Base-by-base conservation (phyloP, 2,329 filamentous ascomycete species). In the Trichoderma sp. region DNA sequence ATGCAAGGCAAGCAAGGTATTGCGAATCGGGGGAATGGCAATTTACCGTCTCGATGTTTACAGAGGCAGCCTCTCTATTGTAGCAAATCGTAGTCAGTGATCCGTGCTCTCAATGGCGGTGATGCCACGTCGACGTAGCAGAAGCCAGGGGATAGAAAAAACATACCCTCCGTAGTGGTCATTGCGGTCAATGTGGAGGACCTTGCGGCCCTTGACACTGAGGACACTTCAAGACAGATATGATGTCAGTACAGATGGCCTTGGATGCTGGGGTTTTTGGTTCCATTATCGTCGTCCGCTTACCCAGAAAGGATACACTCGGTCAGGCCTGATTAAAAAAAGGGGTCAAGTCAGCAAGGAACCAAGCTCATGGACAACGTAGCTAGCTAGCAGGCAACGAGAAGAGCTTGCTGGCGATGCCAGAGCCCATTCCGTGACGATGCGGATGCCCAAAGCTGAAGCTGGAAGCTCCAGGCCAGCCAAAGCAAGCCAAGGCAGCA, bases 301-400 rank as follows among this genome's bases (percentile, higher is more conserved):
- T 92, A 97, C 94, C 95, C 96, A 81, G 95, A 98, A 78, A 99
- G 93, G 81, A 99, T 96, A 86, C 96, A 99, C 90, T 99, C 96
- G 75, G 95, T 98, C 88, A 99, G 85, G 81, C 96, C 95, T 97
- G 79, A 65, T n/a, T n/a, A 55, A 43, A 59, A 70, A 62, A 58
- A 17, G 23, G 26, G 59, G 50, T 17, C 34, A 55, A 57, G 62
- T 68, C 53, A 68, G 59, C 50, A 47, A 65, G 30, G 58, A 28
- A 53, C 28, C 11, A 32, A 63, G 26, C 43, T 30, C 15, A 32
- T 20, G 47, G 26, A 36, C 30, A 55, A 47, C 55, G 8, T 6
- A 6, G 23, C 50, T 20, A 50, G 47, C 20, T 50, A n/a, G 23
- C 17, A n/a, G 50, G 36, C 53, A 26, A 28, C 50, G 36, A 32